Conservation (phyloP, 352 stramenopile genomes). For the Phytophthora pini region DNA sequence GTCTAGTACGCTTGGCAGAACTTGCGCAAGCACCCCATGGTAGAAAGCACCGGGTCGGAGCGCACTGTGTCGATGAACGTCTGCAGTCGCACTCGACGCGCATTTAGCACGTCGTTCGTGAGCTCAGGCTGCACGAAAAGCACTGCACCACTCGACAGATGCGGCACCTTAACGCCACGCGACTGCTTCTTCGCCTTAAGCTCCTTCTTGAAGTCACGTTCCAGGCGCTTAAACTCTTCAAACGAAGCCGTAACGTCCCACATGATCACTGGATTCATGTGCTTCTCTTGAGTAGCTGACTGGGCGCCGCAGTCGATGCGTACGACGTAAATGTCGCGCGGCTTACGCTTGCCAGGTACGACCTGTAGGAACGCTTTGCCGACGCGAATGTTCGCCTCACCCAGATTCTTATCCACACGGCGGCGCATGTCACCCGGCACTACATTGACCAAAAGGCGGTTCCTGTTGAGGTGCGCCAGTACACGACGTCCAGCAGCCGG, state of each 20-base stretch:
- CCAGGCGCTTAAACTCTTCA: constrained; percentile 76
- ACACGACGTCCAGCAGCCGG: constrained; percentile 54
- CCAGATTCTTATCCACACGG: constrained; percentile 58
- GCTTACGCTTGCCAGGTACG: constrained; percentile 44
- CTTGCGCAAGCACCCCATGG: constrained; percentile 60
- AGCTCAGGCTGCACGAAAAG: constrained; percentile 77
- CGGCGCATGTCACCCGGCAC: constrained; percentile 62
- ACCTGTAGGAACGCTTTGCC: constrained; percentile 73
- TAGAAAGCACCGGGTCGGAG: constrained; percentile 52
- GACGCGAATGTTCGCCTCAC: constrained; percentile 70
- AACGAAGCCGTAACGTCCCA: constrained; percentile 85
- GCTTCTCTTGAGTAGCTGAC: constrained; percentile 55
- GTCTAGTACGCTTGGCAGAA: constrained; percentile 80
- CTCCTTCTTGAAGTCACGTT: constrained; percentile 73
- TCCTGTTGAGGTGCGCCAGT: constrained; percentile 46
- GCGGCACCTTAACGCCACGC: constrained; percentile 55
- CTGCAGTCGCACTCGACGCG: constrained; percentile 62
- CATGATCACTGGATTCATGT: constrained; percentile 88
- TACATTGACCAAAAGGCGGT: constrained; percentile 56
- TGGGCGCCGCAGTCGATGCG: constrained; percentile 68
- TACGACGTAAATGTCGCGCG: constrained; percentile 75
- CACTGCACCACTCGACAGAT: constrained; percentile 67
- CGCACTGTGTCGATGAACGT: constrained; percentile 67
- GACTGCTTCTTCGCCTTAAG: constrained; percentile 59
- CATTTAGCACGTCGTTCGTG: constrained; percentile 70